These are phyloP conservation scores for Halenospora varia DNA, from an alignment of 495 filamentous ascomycete species.

Conservation along the genomic window DNA sequence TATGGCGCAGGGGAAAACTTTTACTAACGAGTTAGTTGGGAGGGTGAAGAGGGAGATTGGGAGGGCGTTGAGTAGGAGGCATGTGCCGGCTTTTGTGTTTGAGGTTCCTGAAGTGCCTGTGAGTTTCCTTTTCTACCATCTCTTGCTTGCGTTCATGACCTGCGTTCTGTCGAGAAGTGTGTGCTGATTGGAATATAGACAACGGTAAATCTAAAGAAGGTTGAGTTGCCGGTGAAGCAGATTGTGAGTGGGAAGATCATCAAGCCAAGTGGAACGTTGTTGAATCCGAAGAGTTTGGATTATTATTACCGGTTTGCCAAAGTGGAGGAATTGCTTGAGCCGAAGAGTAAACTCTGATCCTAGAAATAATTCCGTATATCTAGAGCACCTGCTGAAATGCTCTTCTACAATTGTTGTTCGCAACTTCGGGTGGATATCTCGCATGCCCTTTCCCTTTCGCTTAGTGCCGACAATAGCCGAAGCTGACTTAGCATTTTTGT, in stretches of 20 bases:
- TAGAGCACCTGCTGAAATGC: too few relatives aligned
- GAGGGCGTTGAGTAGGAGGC: conserved; percentile 60
- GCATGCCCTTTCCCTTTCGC: too few relatives aligned
- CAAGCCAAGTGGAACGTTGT: conserved; percentile 70
- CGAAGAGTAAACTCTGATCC: conserved; percentile 44
- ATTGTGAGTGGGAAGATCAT: conserved; percentile 72
- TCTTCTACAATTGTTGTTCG: too few relatives aligned
- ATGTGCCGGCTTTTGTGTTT: conserved; percentile 76
- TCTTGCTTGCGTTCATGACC: conserved; percentile 2
- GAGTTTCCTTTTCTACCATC: conserved; percentile 30
- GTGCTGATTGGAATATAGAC: conserved; percentile 41
- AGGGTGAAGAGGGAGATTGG: conserved; percentile 60
- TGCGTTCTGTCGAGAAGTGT: conserved; percentile 2
- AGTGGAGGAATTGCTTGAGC: conserved; percentile 57
- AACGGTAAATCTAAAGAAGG: conserved; percentile 82
- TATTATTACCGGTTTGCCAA: conserved; percentile 80
- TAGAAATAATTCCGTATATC: too few relatives aligned
- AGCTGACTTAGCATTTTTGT: too few relatives aligned
- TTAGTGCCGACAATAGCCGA: too few relatives aligned
- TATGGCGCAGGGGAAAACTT: conserved; percentile 58
- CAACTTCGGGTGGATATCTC: too few relatives aligned
- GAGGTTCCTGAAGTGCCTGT: conserved; percentile 78
- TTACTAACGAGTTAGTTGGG: conserved; percentile 51
- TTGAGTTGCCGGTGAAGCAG: conserved; percentile 81
- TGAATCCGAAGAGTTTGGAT: conserved; percentile 69